Percentiles rank a stretch among this genome's conserved stretches.
These are phyloP conservation scores for Penicillium hesseltinei DNA, from an alignment of 2,329 filamentous ascomycete species.

Conservation along the genomic window DNA sequence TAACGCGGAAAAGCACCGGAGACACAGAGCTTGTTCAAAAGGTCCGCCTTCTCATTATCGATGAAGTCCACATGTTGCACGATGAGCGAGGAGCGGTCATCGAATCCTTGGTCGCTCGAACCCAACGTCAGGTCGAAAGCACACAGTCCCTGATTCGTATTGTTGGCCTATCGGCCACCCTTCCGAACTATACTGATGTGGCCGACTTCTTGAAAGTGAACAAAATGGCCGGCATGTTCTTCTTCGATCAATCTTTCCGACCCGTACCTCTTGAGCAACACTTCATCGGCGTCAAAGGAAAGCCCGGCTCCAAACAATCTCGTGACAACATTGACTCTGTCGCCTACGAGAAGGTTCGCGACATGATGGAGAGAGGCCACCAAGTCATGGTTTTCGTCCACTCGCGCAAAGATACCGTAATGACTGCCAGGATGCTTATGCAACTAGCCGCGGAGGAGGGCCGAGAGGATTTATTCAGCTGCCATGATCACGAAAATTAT, in stretches of 20 bases:
- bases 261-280: conserved; percentile 96
- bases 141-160: conserved; percentile 97
- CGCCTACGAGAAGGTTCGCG: conserved; percentile 89
- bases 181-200: conserved; percentile 96
- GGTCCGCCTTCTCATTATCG: conserved; percentile 91
- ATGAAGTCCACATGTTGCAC: conserved; percentile 99
- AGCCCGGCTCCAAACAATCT: conserved; percentile 74
- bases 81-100: conserved; percentile 95
- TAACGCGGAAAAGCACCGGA: conserved; percentile 93
- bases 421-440: conserved; percentile 79
- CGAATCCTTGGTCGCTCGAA: conserved; percentile 91
- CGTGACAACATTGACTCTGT: conserved; percentile 85
- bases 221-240: conserved; percentile 86
- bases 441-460: conserved; percentile 82
- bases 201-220: conserved; percentile 97
- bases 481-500: conserved; percentile 73
- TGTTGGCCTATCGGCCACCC: conserved; percentile 87
- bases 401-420: conserved; percentile 88
- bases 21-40: conserved; percentile 98
- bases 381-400: conserved; percentile 99
- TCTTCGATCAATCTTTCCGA: conserved; percentile 93
- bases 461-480: conserved; percentile 79
- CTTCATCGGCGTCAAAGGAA: conserved; percentile 91
- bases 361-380: conserved; percentile 89
- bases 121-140: conserved; percentile 93